A percentile compares a stretch with the other conserved stretches of the same genome.
phyloP scores from a whole-genome alignment of 495 filamentous ascomycete genomes.

The Saxispiralis lemnorum region DNA sequence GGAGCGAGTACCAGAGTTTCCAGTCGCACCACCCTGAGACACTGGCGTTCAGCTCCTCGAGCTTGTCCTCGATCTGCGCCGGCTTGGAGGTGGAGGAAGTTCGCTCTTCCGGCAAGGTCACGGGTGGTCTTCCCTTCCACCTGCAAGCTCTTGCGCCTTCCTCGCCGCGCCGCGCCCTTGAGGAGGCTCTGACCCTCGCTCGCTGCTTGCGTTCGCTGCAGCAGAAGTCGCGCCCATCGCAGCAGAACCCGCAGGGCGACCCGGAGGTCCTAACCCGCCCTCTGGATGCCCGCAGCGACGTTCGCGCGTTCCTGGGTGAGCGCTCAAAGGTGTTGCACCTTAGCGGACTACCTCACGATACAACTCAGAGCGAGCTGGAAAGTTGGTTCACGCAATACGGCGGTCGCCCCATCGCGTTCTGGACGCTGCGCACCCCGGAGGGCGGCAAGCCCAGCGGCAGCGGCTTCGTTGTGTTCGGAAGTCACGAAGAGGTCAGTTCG shows the following conservation, averaged over 20 bases:
- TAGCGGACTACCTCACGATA: conserved; percentile 91
- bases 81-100: conserved; percentile 94
- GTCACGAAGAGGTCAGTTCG: conserved; percentile 82
- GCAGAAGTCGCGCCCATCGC: conserved; percentile 71
- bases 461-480: conserved; percentile 94
- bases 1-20: conserved; percentile 95
- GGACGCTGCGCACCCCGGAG: conserved; percentile 92
- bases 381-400: conserved; percentile 99
- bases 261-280: conserved; percentile 83
- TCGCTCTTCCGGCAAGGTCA: conserved; percentile 90
- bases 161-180: conserved; percentile 92
- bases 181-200: conserved; percentile 86
- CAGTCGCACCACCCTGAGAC: conserved; percentile 96
- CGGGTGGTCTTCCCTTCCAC: conserved; percentile 96
- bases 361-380: conserved; percentile 92
- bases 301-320: conserved; percentile 87
- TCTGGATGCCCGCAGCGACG: conserved; percentile 92
- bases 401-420: conserved; percentile 96
- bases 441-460: conserved; percentile 97
- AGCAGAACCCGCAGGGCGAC: conserved; percentile 50
- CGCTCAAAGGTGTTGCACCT: conserved; percentile 95
- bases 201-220: conserved; percentile 81
- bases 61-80: conserved; percentile 90
- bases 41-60: conserved; percentile 85
- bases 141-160: conserved; percentile 89